phyloP scores from a whole-genome alignment of 169 alveolate species.

The Plasmodium chabaudi region DNA sequence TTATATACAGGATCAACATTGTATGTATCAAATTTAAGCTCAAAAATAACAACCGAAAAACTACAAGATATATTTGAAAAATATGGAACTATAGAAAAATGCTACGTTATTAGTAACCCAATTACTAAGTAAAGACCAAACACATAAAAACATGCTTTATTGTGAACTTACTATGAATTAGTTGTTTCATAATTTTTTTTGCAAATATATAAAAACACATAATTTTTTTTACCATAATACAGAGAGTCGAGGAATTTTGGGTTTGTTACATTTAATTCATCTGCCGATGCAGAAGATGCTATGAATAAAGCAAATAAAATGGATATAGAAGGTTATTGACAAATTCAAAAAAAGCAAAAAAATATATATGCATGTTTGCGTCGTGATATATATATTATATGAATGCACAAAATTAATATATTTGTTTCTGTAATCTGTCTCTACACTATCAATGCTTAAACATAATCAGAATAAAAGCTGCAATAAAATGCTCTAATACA shows the following conservation, averaged over 20 bases:
- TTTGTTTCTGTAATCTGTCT: not conserved
- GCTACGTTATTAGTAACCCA: slow-evolving; percentile 73
- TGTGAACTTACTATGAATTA: not conserved
- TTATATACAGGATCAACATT: slow-evolving; percentile 49
- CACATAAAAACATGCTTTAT: not conserved
- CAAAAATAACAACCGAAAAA: slow-evolving; percentile 65
- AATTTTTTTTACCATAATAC: not conserved
- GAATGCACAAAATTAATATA: not conserved
- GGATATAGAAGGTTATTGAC: slow-evolving; percentile 74
- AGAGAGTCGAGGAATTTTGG: slow-evolving; percentile 76
- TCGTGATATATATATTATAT: not conserved
- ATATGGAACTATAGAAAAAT: slow-evolving; percentile 70
- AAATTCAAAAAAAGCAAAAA: slow-evolving; percentile 3
- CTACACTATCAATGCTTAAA: too few species aligned
- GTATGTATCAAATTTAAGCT: slow-evolving; percentile 72
- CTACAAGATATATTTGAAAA: slow-evolving; percentile 74
- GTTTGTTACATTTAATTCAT: slow-evolving; percentile 58
- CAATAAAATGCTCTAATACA: too few species aligned
- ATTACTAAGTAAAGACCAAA: slow-evolving; percentile 42
- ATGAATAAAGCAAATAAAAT: slow-evolving; percentile 67
- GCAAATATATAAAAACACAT: too few species aligned
- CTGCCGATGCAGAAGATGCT: slow-evolving; percentile 67
- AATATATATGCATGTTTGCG: not conserved
- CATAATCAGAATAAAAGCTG: too few species aligned
- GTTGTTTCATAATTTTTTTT: too few species aligned